These are phyloP conservation scores for Anthoceros angustus DNA, from an alignment of 225 moss, liverwort and hornwort species.

Conservation along the genomic window DNA sequence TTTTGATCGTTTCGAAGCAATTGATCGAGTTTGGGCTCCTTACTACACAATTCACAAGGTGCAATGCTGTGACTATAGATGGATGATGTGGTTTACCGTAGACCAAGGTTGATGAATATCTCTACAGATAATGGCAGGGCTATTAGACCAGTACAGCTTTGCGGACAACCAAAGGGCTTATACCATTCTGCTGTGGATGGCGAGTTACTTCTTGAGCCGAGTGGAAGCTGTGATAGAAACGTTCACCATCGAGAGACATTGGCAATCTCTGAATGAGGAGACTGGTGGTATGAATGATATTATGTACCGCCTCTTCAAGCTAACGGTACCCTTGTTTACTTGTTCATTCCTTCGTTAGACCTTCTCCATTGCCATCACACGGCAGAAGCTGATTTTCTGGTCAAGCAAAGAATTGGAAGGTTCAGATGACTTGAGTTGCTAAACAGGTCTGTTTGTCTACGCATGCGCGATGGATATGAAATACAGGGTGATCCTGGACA, in stretches of 20 bases:
- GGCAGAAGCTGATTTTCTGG: not conserved
- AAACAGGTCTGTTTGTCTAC: not conserved
- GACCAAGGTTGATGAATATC: not conserved
- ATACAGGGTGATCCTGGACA: slow-evolving; percentile 54
- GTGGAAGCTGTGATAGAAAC: slow-evolving; percentile 54
- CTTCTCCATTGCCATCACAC: not conserved
- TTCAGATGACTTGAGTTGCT: not conserved
- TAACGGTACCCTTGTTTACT: slow-evolving; percentile 43
- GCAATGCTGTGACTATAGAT: not conserved
- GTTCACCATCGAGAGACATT: slow-evolving; percentile 78
- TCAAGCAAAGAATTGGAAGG: not conserved
- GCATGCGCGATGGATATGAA: not conserved
- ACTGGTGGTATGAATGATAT: slow-evolving; percentile 95
- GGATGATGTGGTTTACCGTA: no score
- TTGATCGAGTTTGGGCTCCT: slow-evolving; percentile 78
- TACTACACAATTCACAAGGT: slow-evolving; percentile 99
- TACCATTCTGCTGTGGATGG: slow-evolving; percentile 61
- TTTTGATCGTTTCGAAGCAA: slow-evolving; percentile 90
- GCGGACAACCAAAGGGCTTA: slow-evolving; percentile 52
- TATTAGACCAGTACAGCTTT: slow-evolving; percentile 70
- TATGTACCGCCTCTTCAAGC: slow-evolving; percentile 65
- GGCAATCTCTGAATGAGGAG: slow-evolving; percentile 89
- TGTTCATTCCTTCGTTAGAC: not conserved
- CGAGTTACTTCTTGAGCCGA: slow-evolving; percentile 58
- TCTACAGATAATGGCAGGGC: slow-evolving; percentile 90